Base-by-base conservation (phyloP, 2,329 filamentous ascomycete species). In the Boeremia lycopersici region DNA sequence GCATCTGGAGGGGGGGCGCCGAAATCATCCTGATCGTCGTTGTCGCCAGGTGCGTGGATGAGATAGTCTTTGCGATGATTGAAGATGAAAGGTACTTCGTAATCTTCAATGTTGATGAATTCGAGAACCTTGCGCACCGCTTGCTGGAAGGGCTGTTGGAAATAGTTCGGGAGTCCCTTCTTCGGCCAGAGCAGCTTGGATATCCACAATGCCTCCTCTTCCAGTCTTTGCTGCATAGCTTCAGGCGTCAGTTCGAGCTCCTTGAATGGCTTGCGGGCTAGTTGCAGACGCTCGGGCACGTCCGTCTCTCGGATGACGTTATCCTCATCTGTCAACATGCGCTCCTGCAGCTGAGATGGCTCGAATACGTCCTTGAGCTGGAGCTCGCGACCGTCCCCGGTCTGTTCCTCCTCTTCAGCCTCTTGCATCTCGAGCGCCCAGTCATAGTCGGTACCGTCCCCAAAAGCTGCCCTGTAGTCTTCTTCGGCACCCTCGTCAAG, bases 361-460 rank as follows among this genome's bases (percentile, higher is more conserved):
- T 99, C 95, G 68, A 99, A 99, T 45, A 99, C 93, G 72, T 99
- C 93, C 78, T 98, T 97, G 59, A 99, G 84, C 75, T 97, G 91
- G 36, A 98, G 86, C 39, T 88, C 88, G 67, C 93, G 90, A 62
- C 96, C 90, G 58, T 91, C 89, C 56, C 87, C 84, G 62, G 89
- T 83, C 53, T 89, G 86, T 42, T 90, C 87, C 62, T 96, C 90
- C 53, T 86, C 83, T 62, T 93, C 89, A 44, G 92, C 88, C 40
- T 95, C 90, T 74, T 98, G 93, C 69, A 93, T 82, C 47, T 93
- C 89, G 42, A 99, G 79, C 8, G 93, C 95, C 87, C 96, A 99
- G 65, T 93, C 88, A 71, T 98, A 99, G 70, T 99, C 95, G 61
- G 91, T 91, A 51, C 95, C 93, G 70, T 96, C 91, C 58, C 95